These are phyloP conservation scores for Circinella umbellata DNA, from an alignment of 371 early-diverging fungal species.

Conservation along the genomic window DNA sequence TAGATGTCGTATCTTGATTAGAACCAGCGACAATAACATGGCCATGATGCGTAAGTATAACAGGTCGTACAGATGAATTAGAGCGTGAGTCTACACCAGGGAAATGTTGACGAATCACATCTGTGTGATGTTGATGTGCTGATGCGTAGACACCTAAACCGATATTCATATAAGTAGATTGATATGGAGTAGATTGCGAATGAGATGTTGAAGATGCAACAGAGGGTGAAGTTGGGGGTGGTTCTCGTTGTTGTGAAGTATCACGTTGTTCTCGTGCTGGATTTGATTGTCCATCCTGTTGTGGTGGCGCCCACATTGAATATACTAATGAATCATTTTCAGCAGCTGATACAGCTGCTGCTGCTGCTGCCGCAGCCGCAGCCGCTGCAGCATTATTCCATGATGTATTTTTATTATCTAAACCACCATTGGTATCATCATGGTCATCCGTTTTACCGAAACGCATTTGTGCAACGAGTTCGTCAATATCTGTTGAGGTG, in stretches of 20 bases:
- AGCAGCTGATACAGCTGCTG: constrained; percentile 5
- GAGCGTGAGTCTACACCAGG: constrained; percentile 26
- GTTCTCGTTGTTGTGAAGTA: constrained; percentile 10
- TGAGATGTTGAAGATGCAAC: constrained; percentile 7
- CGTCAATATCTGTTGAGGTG: constrained; percentile 10
- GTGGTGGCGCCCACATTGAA: constrained; percentile 27
- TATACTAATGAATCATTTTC: constrained; percentile 26
- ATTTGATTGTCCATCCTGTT: constrained; percentile 9
- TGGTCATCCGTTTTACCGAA: background rate
- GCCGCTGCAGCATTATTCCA: constrained; percentile 8
- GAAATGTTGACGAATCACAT: constrained; percentile 53
- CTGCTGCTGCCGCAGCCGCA: constrained; percentile 10
- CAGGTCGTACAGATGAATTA: constrained; percentile 24
- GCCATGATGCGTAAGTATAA: constrained; percentile 25
- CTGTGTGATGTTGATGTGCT: constrained; percentile 57
- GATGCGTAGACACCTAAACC: constrained; percentile 57
- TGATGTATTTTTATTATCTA: constrained; percentile 1
- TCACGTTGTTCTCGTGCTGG: background rate
- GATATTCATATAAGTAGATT: constrained; percentile 45
- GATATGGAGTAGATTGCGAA: constrained; percentile 20
- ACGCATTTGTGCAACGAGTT: constrained; percentile 17
- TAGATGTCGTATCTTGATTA: constrained; percentile 7
- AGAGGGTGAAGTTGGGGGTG: constrained; percentile 6
- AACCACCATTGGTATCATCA: constrained; percentile 6
- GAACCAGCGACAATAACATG: constrained; percentile 31